These are phyloP conservation scores for Yamadazyma membranifaciens DNA, from an alignment of 1,139 yeast species.

Conservation along the genomic window DNA sequence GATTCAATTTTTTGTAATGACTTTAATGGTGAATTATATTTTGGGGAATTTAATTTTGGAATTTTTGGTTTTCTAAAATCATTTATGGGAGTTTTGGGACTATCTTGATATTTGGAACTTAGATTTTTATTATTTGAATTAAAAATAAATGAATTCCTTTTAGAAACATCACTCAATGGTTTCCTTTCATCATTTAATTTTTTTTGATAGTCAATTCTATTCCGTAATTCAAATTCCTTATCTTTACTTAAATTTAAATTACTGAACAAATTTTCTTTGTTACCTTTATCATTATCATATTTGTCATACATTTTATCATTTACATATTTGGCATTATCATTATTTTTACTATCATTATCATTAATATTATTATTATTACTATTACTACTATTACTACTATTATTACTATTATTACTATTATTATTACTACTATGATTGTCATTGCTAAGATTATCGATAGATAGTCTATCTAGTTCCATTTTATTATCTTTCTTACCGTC, in stretches of 20 bases:
- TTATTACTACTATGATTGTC: not conserved
- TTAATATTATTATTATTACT: constrained; percentile 14
- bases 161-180: constrained; percentile 15
- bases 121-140: not conserved
- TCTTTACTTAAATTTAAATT: not conserved
- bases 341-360: constrained; percentile 24
- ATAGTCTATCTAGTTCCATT: not conserved
- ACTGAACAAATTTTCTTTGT: not conserved
- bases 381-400: not conserved
- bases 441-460: not conserved
- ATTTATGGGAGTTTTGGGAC: not conserved
- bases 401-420: not conserved
- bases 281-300: not conserved
- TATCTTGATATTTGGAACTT: not conserved
- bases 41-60: constrained; percentile 11
- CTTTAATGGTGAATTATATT: constrained; percentile 1
- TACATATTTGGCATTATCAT: constrained; percentile 23
- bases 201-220: constrained; percentile 20
- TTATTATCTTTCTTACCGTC: not conserved
- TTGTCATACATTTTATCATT: not conserved
- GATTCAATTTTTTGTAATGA: not conserved
- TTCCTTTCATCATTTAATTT: constrained; percentile 9
- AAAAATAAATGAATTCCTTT: constrained; percentile 7
- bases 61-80: constrained; percentile 17
- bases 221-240: constrained; percentile 20